These are phyloP conservation scores for Apiospora aurea DNA, from an alignment of 2,329 filamentous ascomycete species.

Conservation along the genomic window DNA sequence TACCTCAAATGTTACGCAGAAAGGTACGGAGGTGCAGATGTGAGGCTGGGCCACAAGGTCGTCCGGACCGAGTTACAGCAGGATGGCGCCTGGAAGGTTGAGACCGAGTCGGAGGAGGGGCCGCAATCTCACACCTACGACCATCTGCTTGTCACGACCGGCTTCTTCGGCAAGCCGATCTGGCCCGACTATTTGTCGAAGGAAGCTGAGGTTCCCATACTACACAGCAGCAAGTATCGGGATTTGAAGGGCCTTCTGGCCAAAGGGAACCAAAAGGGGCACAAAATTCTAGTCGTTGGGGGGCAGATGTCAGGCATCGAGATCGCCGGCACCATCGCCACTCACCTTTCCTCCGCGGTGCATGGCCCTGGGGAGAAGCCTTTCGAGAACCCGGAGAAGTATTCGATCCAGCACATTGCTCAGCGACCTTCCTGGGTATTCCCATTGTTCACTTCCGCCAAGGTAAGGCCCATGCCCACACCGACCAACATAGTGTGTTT, in stretches of 20 bases:
- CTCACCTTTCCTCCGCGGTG: slow-evolving; percentile 70
- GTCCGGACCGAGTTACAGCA: slow-evolving; percentile 46
- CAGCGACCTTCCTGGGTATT: slow-evolving; percentile 77
- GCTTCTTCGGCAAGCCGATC: slow-evolving; percentile 74
- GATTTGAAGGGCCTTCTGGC: slow-evolving; percentile 58
- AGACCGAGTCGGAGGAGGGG: slow-evolving; percentile 43
- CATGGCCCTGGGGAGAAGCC: slow-evolving; percentile 56
- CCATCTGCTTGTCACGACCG: slow-evolving; percentile 74
- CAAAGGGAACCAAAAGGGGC: slow-evolving; percentile 45
- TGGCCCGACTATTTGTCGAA: slow-evolving; percentile 54
- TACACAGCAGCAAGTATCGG: slow-evolving; percentile 75
- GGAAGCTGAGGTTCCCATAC: slow-evolving; percentile 52
- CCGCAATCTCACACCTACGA: slow-evolving; percentile 66
- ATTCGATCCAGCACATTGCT: slow-evolving; percentile 71
- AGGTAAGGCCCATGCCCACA: slow-evolving; percentile 44
- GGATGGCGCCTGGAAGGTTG: slow-evolving; percentile 50
- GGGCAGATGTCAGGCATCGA: slow-evolving; percentile 86
- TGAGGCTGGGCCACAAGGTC: slow-evolving; percentile 59
- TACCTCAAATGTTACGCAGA: slow-evolving; percentile 73
- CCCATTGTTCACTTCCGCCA: slow-evolving; percentile 63
- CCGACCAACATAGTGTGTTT: slow-evolving; percentile 29
- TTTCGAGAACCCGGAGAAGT: slow-evolving; percentile 54
- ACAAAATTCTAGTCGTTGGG: slow-evolving; percentile 76
- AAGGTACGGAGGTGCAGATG: slow-evolving; percentile 56
- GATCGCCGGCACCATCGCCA: slow-evolving; percentile 74